A percentile compares a stretch with the other conserved stretches of the same genome.
Evolutionary conservation across 2,329 filamentous ascomycete species (phyloP).

Genomic region (Penicillium sp.): DNA sequence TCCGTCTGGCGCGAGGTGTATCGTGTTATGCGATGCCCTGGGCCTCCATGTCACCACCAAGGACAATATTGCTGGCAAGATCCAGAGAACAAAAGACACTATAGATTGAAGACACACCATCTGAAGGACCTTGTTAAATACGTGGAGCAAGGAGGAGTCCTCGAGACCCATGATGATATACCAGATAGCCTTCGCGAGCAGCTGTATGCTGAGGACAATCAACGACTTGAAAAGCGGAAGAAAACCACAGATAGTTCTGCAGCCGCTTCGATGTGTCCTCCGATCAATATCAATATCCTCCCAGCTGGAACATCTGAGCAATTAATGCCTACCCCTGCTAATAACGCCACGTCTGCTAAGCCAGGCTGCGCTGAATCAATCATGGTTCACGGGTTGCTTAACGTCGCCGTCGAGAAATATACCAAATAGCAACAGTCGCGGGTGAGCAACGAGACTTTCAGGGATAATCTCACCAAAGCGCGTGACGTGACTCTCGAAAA

Average conservation of each 20-base stretch:
- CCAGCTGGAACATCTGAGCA: conserved; percentile 15
- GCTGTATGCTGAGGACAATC: conserved; percentile 33
- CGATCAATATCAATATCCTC: conserved; percentile 34
- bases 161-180: conserved; percentile 29
- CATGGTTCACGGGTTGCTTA: conserved; percentile 7
- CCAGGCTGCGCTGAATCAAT: conserved; percentile 5
- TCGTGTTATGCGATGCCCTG: conserved; percentile 29
- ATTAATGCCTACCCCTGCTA: conserved; percentile 1
- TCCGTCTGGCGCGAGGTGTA: conserved; percentile 32
- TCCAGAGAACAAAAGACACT: conserved; percentile 31
- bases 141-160: conserved; percentile 19
- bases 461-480: conserved; percentile 11
- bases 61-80: conserved; percentile 35
- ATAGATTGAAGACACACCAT: conserved; percentile 29
- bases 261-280: conserved; percentile 19
- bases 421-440: conserved; percentile 11
- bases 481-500: conserved; percentile 9
- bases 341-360: neutral
- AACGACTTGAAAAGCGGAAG: conserved; percentile 21
- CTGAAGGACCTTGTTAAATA: conserved; percentile 29
- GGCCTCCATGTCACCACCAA: conserved; percentile 25
- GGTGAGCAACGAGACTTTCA: conserved; percentile 12
- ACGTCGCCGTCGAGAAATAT: conserved; percentile 16
- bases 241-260: conserved; percentile 17
- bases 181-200: conserved; percentile 32